Percentiles rank a stretch among this genome's conserved stretches.
Evolutionary conservation across 179 eudicot species (phyloP).

Genomic region (Nepenthes alata): DNA sequence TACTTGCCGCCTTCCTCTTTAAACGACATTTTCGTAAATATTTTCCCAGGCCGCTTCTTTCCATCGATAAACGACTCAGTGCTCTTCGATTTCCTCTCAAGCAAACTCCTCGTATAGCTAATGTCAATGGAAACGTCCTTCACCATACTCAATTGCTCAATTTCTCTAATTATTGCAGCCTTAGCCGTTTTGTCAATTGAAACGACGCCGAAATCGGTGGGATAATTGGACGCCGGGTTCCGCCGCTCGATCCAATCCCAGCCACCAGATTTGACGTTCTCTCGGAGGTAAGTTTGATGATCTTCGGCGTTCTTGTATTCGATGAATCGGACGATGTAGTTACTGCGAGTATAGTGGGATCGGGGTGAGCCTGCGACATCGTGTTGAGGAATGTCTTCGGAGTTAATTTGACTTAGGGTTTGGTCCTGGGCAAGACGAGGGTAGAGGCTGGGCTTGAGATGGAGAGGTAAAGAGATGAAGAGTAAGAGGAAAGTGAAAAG

Average conservation of each 20-base stretch:
- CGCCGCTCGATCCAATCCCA: slow-evolving; percentile 64
- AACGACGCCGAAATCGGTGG: slow-evolving; percentile 62
- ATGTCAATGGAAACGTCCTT: slow-evolving; percentile 69
- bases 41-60: slow-evolving; percentile 83
- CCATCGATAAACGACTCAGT: slow-evolving; percentile 49
- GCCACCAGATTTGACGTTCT: slow-evolving; percentile 13
- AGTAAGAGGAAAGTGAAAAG: slow-evolving; percentile 14
- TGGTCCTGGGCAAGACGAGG: slow-evolving; percentile 4
- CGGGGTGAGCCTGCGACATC: slow-evolving; percentile 1
- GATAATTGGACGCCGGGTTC: slow-evolving; percentile 50
- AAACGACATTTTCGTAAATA: slow-evolving; percentile 84
- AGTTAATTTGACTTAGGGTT: slow-evolving; percentile 20
- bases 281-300: slow-evolving; percentile 31
- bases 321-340: slow-evolving; percentile 47
- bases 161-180: slow-evolving; percentile 29
- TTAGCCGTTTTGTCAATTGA: slow-evolving; percentile 27
- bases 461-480: slow-evolving; percentile 11
- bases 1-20: slow-evolving; percentile 27
- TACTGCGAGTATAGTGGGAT: slow-evolving; percentile 6
- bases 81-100: slow-evolving; percentile 21
- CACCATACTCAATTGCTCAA: slow-evolving; percentile 52
- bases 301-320: slow-evolving; percentile 33
- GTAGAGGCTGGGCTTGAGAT: slow-evolving; percentile 2
- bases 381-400: neutral
- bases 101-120: slow-evolving; percentile 54